Conservation (phyloP, 768 basidiomycete species). For the Phlegmacium glaucopus region DNA sequence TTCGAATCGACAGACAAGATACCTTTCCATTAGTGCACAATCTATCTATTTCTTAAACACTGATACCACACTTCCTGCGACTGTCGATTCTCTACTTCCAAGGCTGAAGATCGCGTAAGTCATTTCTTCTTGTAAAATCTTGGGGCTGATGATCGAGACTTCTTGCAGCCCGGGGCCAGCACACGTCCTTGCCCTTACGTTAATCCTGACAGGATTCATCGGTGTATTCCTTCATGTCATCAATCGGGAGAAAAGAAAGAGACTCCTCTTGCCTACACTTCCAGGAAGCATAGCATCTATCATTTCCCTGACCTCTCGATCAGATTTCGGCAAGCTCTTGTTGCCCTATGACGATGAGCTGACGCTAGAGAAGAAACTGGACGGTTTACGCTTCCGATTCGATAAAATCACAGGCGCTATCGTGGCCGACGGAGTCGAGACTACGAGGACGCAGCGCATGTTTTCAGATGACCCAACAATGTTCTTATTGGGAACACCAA, state of each 20-base stretch:
- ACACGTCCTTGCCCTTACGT: conserved; percentile 44
- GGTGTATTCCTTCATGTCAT: conserved; percentile 46
- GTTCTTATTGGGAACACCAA: conserved; percentile 31
- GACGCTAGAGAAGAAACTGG: conserved; percentile 44
- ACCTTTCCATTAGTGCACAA: conserved; percentile 56
- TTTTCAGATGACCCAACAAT: conserved; percentile 37
- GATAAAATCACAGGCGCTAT: conserved; percentile 62
- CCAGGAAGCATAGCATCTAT: conserved; percentile 61
- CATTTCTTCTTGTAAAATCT: not conserved
- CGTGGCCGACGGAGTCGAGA: conserved; percentile 47
- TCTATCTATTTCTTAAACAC: conserved; percentile 52
- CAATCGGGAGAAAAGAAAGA: conserved; percentile 43
- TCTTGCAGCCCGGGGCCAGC: conserved; percentile 46
- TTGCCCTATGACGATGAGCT: conserved; percentile 51
- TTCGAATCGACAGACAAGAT: conserved; percentile 37
- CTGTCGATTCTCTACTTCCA: conserved; percentile 38
- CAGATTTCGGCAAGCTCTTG: conserved; percentile 61
- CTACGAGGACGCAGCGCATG: conserved; percentile 17
- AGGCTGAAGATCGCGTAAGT: conserved; percentile 61
- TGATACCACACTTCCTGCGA: conserved; percentile 35
- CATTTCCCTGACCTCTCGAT: conserved; percentile 53
- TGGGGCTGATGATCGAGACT: not conserved
- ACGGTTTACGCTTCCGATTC: conserved; percentile 48
- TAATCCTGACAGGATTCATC: conserved; percentile 46
- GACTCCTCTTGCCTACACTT: conserved; percentile 47